These are phyloP conservation scores for Sugiyamaella japonica DNA, from an alignment of 1,139 yeast species.

Conservation along the genomic window DNA sequence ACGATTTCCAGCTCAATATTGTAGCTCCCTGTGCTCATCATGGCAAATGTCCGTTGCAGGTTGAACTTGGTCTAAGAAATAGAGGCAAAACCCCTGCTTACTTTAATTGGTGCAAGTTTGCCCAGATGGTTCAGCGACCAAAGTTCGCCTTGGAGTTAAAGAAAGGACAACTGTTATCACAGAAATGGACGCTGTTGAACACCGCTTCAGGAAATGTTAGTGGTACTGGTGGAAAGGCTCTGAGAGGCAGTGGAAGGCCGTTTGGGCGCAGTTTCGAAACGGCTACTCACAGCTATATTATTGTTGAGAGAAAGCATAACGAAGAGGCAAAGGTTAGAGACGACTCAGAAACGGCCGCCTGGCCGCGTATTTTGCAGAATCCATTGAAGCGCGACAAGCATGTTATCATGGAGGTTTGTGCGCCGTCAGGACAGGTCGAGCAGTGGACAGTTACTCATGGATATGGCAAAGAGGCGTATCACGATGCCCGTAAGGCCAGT, in stretches of 20 bases:
- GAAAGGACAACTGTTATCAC: constrained; percentile 72
- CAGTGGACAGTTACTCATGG: constrained; percentile 87
- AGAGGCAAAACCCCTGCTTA: constrained; percentile 55
- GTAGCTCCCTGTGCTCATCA: constrained; percentile 94
- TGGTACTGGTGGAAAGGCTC: constrained; percentile 44
- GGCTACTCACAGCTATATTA: constrained; percentile 74
- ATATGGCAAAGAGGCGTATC: constrained; percentile 70
- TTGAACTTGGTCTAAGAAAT: constrained; percentile 65
- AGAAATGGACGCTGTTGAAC: constrained; percentile 53
- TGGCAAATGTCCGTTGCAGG: constrained; percentile 80
- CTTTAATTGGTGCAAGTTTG: constrained; percentile 67
- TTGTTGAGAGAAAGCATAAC: constrained; percentile 57
- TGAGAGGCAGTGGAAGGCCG: constrained; percentile 70
- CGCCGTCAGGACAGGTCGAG: constrained; percentile 75
- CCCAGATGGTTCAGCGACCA: constrained; percentile 75
- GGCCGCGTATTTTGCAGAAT: constrained; percentile 64
- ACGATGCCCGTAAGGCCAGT: constrained; percentile 82
- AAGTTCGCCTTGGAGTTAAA: constrained; percentile 75
- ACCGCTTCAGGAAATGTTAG: constrained; percentile 47
- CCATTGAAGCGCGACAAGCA: constrained; percentile 84
- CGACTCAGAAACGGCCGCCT: constrained; percentile 15
- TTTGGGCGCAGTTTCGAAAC: constrained; percentile 71
- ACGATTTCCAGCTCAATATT: constrained; percentile 38
- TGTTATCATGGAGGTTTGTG: constrained; percentile 76
- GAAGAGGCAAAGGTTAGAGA: constrained; percentile 2